phyloP scores from a whole-genome alignment of 768 basidiomycete genomes.

The Agaricus sinodeliciosus region DNA sequence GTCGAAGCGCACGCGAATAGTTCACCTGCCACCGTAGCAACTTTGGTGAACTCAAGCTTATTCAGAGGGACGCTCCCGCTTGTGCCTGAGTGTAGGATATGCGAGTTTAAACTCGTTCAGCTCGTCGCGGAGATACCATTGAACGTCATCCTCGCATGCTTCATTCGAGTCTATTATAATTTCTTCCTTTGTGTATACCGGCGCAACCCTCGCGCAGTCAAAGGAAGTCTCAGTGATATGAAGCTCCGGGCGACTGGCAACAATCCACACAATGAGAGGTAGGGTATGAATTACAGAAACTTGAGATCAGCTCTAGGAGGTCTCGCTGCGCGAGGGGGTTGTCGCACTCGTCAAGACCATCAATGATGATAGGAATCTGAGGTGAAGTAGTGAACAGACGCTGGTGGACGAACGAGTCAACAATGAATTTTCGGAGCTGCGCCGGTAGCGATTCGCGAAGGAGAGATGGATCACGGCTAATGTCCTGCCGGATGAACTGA shows the following conservation, averaged over 20 bases:
- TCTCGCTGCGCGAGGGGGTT: neutral
- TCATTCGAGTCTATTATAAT: neutral
- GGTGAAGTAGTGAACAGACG: neutral
- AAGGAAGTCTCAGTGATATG: neutral
- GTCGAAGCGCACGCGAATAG: neutral
- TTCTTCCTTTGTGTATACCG: neutral
- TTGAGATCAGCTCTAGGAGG: neutral
- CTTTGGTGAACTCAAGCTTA: neutral
- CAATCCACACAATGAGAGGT: neutral
- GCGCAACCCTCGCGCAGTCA: neutral
- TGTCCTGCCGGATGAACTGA: constrained; percentile 4
- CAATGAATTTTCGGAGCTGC: constrained; percentile 13
- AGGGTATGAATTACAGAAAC: neutral
- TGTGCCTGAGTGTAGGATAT: neutral
- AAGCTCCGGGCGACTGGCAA: neutral
- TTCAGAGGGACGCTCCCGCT: neutral
- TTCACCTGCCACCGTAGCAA: neutral
- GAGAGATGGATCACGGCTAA: constrained; percentile 8
- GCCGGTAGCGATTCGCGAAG: constrained; percentile 4
- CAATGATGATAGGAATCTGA: neutral
- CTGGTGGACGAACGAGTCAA: constrained; percentile 7
- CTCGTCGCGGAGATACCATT: neutral
- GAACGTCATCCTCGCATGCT: neutral
- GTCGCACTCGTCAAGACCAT: constrained; percentile 1
- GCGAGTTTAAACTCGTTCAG: neutral